Evolutionary conservation across 2,329 filamentous ascomycete species (phyloP).

Genomic region (Pseudocercospora crystallina): DNA sequence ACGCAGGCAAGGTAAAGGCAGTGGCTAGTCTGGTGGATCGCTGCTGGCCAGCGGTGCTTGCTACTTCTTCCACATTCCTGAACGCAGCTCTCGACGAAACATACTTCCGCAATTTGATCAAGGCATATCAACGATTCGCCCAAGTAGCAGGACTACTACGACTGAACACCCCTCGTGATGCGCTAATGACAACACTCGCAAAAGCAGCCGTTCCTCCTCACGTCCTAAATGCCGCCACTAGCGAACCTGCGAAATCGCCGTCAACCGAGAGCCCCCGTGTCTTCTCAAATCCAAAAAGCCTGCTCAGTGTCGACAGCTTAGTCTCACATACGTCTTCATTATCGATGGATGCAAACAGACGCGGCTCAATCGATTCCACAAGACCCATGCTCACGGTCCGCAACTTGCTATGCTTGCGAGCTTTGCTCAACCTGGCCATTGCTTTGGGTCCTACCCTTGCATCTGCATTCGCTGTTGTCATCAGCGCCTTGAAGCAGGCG

Average conservation of each 20-base stretch:
- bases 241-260: conserved; percentile 29
- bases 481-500: conserved; percentile 89
- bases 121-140: conserved; percentile 91
- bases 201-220: conserved; percentile 92
- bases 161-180: conserved; percentile 82
- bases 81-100: conserved; percentile 89
- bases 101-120: conserved; percentile 87
- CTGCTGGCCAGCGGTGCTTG: conserved; percentile 94
- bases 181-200: conserved; percentile 87
- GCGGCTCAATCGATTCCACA: conserved; percentile 55
- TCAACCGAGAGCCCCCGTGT: conserved; percentile 57
- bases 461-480: conserved; percentile 82
- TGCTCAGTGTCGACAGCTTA: conserved; percentile 72
- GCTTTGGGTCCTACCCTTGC: conserved; percentile 86
- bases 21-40: conserved; percentile 82
- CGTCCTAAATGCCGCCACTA: conserved; percentile 45
- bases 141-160: conserved; percentile 90
- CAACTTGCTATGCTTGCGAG: conserved; percentile 85
- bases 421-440: conserved; percentile 91
- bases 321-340: conserved; percentile 57
- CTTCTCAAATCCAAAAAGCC: conserved; percentile 68
- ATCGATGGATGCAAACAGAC: conserved; percentile 56
- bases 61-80: conserved; percentile 91
- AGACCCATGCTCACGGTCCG: conserved; percentile 71
- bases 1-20: conserved; percentile 68